A percentile compares a stretch with the other conserved stretches of the same genome.
Evolutionary conservation across 2,329 filamentous ascomycete species (phyloP).

Genomic region (Phaeoacremonium minimum): DNA sequence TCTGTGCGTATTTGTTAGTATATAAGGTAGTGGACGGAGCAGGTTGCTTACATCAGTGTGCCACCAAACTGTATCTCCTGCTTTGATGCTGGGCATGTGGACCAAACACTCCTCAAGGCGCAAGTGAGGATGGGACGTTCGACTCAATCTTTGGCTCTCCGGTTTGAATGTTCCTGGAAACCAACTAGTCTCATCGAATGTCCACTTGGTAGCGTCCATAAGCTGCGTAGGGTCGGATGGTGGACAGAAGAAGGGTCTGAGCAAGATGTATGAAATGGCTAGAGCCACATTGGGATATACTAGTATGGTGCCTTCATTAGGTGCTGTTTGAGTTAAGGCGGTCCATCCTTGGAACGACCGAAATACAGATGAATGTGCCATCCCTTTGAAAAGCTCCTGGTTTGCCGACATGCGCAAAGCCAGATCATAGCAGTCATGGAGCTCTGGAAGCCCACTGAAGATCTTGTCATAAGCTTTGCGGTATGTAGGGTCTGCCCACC

Average conservation of each 20-base stretch:
- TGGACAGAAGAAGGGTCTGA: constrained; percentile 34
- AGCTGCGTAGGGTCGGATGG: constrained; percentile 20
- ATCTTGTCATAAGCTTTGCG: constrained; percentile 28
- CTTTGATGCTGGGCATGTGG: constrained; percentile 27
- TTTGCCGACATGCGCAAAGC: constrained; percentile 25
- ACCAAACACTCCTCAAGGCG: constrained; percentile 29
- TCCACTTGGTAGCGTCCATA: constrained; percentile 31
- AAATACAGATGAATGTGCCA: constrained; percentile 30
- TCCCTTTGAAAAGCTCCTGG: constrained; percentile 26
- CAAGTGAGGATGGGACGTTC: constrained; percentile 30
- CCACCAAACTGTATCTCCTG: constrained; percentile 26
- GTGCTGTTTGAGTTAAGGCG: constrained; percentile 27
- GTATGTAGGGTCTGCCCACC: constrained; percentile 34
- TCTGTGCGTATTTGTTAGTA: too few relatives aligned
- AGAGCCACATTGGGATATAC: constrained; percentile 31
- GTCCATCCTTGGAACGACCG: constrained; percentile 37
- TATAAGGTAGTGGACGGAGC: too few relatives aligned
- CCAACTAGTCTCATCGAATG: constrained; percentile 21
- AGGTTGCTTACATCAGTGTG: constrained; percentile 11
- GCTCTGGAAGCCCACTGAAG: constrained; percentile 28
- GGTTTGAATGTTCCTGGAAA: constrained; percentile 31
- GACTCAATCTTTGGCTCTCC: constrained; percentile 28
- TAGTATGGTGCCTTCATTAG: constrained; percentile 29
- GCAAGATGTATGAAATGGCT: constrained; percentile 31
- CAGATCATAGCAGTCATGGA: constrained; percentile 31